Percentiles rank a stretch among this genome's conserved stretches.
phyloP scores from a whole-genome alignment of 1,139 yeast genomes.

The Tardiomyces depauwii region DNA sequence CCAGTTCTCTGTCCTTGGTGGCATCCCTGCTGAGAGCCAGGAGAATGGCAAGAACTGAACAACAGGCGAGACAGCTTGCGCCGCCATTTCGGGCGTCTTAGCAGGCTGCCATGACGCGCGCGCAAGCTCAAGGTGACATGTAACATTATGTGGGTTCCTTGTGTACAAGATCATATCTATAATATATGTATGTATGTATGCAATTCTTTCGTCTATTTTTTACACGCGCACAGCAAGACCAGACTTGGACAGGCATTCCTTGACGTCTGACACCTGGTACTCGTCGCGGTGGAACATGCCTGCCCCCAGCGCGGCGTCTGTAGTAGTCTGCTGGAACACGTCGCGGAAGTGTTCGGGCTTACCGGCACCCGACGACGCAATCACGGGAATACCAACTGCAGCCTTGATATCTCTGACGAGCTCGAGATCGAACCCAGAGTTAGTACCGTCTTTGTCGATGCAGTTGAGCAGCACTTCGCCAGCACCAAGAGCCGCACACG shows the following conservation, averaged over 20 bases:
- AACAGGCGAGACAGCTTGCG: neutral
- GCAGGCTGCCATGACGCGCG: no score
- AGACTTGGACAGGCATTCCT: constrained; percentile 42
- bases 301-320: constrained; percentile 97
- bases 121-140: no score
- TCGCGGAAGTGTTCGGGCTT: constrained; percentile 79
- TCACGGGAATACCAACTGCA: constrained; percentile 78
- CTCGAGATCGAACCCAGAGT: constrained; percentile 84
- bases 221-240: constrained; percentile 35
- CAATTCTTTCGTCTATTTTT: neutral
- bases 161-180: neutral
- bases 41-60: neutral
- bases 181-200: constrained; percentile 1
- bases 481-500: constrained; percentile 91
- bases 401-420: constrained; percentile 64
- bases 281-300: constrained; percentile 96
- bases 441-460: constrained; percentile 93
- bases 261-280: constrained; percentile 76
- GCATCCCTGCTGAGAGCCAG: constrained; percentile 26
- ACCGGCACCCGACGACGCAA: constrained; percentile 97
- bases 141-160: neutral
- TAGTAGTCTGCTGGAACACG: constrained; percentile 67
- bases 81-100: no score
- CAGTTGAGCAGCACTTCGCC: constrained; percentile 90
- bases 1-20: constrained; percentile 85